Percentiles rank a stretch among this genome's conserved stretches.
These are phyloP conservation scores for Puccinia brachypodii DNA, from an alignment of 1,284 basidiomycete genomes.

Conservation along the genomic window DNA sequence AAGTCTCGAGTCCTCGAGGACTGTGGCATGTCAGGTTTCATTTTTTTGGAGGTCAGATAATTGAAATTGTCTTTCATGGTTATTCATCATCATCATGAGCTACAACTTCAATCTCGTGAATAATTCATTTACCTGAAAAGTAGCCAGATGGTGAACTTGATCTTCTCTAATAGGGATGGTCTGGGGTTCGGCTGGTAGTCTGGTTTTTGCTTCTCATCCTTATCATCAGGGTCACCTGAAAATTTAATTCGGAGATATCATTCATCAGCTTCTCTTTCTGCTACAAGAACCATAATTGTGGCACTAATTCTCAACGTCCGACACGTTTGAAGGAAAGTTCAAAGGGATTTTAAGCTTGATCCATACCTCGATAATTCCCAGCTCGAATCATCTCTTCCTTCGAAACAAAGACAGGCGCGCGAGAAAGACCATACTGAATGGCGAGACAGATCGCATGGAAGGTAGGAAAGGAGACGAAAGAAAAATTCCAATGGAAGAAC, in stretches of 20 bases:
- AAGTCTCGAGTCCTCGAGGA: conserved; percentile 37
- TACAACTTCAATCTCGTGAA: too few species aligned
- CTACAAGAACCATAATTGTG: neutral
- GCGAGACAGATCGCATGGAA: conserved; percentile 45
- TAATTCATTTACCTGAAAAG: conserved; percentile 24
- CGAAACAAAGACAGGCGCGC: conserved; percentile 1
- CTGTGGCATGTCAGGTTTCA: neutral
- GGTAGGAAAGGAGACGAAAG: conserved; percentile 33
- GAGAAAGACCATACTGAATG: conserved; percentile 34
- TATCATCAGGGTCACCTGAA: conserved; percentile 3
- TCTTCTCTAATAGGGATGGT: conserved; percentile 26
- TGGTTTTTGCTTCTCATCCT: neutral
- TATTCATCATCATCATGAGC: too few species aligned
- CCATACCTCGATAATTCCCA: conserved; percentile 21
- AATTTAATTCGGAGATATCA: neutral
- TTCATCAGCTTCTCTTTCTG: too few species aligned
- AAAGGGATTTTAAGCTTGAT: neutral
- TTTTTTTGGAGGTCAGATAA: too few species aligned
- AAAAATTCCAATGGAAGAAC: conserved; percentile 45
- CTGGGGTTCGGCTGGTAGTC: neutral
- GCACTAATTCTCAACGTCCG: too few species aligned
- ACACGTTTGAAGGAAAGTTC: too few species aligned
- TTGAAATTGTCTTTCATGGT: too few species aligned
- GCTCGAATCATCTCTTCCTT: conserved; percentile 8
- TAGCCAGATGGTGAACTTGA: conserved; percentile 44